Conservation (phyloP, 257 asterid species). For the Solanum rostratum region DNA sequence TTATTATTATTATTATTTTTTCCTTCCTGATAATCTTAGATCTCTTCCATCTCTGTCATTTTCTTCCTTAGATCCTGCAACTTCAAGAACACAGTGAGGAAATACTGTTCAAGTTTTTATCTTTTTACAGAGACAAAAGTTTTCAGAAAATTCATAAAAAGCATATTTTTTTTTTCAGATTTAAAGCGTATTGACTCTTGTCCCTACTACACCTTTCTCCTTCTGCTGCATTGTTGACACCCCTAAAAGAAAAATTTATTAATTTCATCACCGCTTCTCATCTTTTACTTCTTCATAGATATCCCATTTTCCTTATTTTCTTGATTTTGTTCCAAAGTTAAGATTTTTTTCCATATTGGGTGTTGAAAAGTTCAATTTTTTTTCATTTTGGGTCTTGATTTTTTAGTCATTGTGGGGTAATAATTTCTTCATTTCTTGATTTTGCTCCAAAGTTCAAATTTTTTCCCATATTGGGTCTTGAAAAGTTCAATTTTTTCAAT, state of each 20-base stretch:
- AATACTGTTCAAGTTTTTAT: background rate
- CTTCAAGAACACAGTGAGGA: background rate
- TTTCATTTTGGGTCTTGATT: background rate
- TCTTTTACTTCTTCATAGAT: background rate
- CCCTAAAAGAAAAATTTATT: background rate
- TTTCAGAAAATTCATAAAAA: background rate
- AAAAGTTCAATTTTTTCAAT: background rate
- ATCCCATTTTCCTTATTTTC: background rate
- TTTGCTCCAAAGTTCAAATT: background rate
- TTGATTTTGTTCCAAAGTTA: background rate
- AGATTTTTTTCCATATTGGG: background rate
- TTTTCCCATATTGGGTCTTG: background rate
- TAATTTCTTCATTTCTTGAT: background rate
- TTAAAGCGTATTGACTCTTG: background rate
- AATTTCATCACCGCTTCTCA: background rate
- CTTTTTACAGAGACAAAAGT: background rate
- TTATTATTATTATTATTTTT: background rate
- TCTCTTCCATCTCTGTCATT: background rate
- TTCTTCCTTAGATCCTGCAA: background rate
- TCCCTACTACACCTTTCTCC: background rate
- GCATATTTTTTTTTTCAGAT: background rate
- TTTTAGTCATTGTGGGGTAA: background rate
- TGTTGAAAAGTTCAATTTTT: background rate
- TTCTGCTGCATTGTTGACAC: background rate
- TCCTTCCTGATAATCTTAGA: background rate